A percentile compares a stretch with the other conserved stretches of the same genome.
These are phyloP conservation scores for Ettlia oleoabundans DNA, from an alignment of 139 green algal genomes.

Conservation along the genomic window DNA sequence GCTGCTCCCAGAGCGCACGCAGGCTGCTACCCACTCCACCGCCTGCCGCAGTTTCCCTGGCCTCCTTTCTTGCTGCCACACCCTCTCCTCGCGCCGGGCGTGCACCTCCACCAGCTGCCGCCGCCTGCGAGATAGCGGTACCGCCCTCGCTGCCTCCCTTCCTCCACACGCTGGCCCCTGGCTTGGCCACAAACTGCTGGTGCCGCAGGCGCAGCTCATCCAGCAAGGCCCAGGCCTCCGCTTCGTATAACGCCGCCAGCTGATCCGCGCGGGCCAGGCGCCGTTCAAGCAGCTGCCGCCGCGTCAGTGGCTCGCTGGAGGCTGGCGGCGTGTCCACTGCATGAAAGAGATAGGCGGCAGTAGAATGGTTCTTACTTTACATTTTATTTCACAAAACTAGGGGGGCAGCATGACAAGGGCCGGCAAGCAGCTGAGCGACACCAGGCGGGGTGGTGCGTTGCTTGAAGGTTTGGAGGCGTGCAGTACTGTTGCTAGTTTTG, in stretches of 20 bases:
- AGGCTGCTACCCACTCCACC: neutral
- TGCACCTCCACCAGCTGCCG: neutral
- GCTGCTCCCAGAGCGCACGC: slow-evolving; percentile 9
- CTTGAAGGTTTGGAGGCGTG: too few relatives aligned
- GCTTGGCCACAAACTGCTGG: slow-evolving; percentile 9
- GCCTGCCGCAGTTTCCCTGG: slow-evolving; percentile 11
- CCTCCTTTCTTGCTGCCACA: too few relatives aligned
- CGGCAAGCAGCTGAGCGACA: neutral
- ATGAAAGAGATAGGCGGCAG: neutral
- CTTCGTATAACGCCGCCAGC: neutral
- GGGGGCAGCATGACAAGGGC: neutral
- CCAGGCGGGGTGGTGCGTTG: too few relatives aligned
- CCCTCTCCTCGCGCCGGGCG: too few relatives aligned
- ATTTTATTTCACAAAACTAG: neutral
- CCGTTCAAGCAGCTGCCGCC: slow-evolving; percentile 29
- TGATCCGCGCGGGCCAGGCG: neutral
- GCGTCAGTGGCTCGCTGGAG: slow-evolving; percentile 23
- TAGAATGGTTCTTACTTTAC: too few relatives aligned
- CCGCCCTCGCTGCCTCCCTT: too few relatives aligned
- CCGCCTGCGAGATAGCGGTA: too few relatives aligned
- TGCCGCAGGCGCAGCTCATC: slow-evolving; percentile 36
- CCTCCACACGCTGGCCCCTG: neutral
- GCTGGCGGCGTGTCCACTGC: neutral
- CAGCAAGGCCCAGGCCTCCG: slow-evolving; percentile 19
- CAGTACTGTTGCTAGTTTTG: too few relatives aligned